Percentiles rank a stretch among this genome's conserved stretches.
phyloP scores from a whole-genome alignment of 768 basidiomycete genomes.

The Termitomyces sp. region DNA sequence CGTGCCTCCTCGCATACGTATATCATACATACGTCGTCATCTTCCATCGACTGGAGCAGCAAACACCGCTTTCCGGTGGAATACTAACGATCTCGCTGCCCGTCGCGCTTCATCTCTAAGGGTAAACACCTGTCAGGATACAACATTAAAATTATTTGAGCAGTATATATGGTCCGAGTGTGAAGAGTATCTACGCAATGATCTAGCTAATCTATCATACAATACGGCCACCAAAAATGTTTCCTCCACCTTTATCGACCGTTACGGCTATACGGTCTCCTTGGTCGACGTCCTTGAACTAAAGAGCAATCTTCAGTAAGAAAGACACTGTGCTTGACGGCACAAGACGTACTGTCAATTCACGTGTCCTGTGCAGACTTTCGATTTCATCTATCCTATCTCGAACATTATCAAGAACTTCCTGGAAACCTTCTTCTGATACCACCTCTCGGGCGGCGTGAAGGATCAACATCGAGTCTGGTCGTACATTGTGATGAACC shows the following conservation, averaged over 20 bases:
- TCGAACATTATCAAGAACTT: conserved; percentile 66
- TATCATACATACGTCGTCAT: conserved; percentile 6
- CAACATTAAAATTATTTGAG: background rate
- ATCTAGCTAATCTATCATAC: background rate
- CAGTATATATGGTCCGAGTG: background rate
- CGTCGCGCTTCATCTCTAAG: too few relatives aligned
- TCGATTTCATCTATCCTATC: conserved; percentile 85
- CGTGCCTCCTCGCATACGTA: background rate
- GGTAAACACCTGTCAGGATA: background rate
- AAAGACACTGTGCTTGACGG: background rate
- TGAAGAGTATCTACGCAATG: too few relatives aligned
- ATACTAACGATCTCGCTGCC: background rate
- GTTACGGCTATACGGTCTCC: conserved; percentile 45
- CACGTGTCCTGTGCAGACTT: conserved; percentile 71
- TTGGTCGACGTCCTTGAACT: conserved; percentile 46
- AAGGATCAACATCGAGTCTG: conserved; percentile 74
- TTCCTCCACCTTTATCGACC: conserved; percentile 51
- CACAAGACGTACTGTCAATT: conserved; percentile 51
- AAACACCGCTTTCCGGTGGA: background rate
- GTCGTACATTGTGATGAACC: conserved; percentile 71
- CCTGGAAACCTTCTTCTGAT: conserved; percentile 72
- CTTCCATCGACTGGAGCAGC: conserved; percentile 10
- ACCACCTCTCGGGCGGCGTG: conserved; percentile 68
- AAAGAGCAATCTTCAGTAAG: conserved; percentile 10
- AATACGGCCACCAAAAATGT: conserved; percentile 8